These are phyloP conservation scores for Datura wrightii DNA, from an alignment of 257 asterid genomes.

Conservation along the genomic window DNA sequence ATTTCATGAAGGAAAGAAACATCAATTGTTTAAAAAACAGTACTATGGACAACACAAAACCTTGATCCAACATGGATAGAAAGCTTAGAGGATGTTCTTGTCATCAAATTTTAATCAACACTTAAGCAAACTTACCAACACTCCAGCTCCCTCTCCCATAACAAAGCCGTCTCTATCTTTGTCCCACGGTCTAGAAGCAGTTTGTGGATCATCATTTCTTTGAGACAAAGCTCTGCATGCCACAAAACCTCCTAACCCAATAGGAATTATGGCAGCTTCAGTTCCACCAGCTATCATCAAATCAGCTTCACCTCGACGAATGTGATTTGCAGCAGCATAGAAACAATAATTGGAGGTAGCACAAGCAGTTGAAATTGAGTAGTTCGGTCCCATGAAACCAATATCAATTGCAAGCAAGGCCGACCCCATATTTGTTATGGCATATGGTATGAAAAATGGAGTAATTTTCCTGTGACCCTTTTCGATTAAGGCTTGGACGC, in stretches of 20 bases:
- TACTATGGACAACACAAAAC: not conserved
- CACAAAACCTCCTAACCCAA: constrained; percentile 94
- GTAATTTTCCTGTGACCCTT: constrained; percentile 82
- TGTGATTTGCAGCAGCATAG: constrained; percentile 95
- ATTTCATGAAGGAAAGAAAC: not conserved
- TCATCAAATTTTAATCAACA: not conserved
- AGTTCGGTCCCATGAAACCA: constrained; percentile 95
- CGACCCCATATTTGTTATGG: constrained; percentile 93
- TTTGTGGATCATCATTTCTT: constrained; percentile 86
- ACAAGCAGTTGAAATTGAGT: constrained; percentile 95
- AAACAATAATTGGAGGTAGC: constrained; percentile 96
- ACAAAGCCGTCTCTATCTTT: constrained; percentile 89
- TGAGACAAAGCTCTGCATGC: constrained; percentile 97
- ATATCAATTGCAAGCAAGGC: constrained; percentile 93
- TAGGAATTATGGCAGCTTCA: constrained; percentile 92
- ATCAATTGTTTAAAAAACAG: not conserved
- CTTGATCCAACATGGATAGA: not conserved
- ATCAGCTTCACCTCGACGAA: constrained; percentile 97
- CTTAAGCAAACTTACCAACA: constrained; percentile 63
- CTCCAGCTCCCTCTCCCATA: constrained; percentile 95
- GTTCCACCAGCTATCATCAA: constrained; percentile 93
- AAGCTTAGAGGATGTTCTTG: not conserved
- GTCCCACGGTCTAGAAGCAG: constrained; percentile 96
- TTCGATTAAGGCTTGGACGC: constrained; percentile 83
- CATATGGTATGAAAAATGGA: constrained; percentile 92